phyloP scores from a whole-genome alignment of 1,139 yeast species.

The Arxiozyma bovina region DNA sequence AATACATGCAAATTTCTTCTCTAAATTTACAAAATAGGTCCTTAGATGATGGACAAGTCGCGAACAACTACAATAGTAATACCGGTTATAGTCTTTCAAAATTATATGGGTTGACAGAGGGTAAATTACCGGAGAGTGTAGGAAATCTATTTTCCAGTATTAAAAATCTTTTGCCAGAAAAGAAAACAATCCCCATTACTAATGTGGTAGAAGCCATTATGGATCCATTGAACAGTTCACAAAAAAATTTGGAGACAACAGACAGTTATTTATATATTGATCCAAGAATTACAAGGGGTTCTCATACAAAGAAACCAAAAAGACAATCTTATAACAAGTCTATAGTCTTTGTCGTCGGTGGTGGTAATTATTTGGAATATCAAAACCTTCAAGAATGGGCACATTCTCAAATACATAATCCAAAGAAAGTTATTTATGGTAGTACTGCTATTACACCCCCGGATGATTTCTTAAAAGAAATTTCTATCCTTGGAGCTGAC shows the following conservation, averaged over 20 bases:
- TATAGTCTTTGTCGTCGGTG: constrained; percentile 88
- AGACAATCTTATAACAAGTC: constrained; percentile 75
- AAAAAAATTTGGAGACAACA: constrained; percentile 55
- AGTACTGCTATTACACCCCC: constrained; percentile 79
- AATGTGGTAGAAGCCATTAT: constrained; percentile 83
- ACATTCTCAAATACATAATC: constrained; percentile 32
- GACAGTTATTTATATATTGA: constrained; percentile 88
- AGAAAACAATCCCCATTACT: constrained; percentile 80
- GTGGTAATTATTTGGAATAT: constrained; percentile 90
- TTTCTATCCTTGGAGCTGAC: constrained; percentile 42
- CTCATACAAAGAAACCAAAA: constrained; percentile 81
- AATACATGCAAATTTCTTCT: constrained; percentile 46
- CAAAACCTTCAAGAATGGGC: constrained; percentile 92
- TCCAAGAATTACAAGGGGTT: constrained; percentile 78
- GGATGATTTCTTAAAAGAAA: constrained; percentile 61
- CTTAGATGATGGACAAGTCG: constrained; percentile 25
- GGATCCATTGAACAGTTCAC: constrained; percentile 65
- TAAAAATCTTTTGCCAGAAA: constrained; percentile 78
- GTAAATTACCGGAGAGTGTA: constrained; percentile 65
- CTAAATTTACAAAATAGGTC: constrained; percentile 29
- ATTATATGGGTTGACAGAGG: constrained; percentile 74
- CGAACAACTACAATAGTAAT: constrained; percentile 25
- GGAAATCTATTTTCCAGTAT: constrained; percentile 84
- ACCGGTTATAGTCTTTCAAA: constrained; percentile 58
- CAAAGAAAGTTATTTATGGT: constrained; percentile 66